Base-by-base conservation (phyloP, 768 basidiomycete species). In the Psilocybe tampanensis region DNA sequence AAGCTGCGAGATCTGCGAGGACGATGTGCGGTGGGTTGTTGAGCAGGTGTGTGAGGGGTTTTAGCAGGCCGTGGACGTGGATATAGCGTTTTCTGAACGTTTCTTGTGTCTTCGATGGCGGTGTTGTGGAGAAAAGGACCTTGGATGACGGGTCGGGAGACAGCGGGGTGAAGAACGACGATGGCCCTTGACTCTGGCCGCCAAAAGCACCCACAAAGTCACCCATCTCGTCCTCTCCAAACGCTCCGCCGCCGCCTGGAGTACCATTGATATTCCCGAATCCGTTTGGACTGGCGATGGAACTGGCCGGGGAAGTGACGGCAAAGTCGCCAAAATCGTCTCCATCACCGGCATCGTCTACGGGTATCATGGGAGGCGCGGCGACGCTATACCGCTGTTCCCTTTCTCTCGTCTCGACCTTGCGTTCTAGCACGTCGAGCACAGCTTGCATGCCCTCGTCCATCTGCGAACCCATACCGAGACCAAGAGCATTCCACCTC, bases 261-360 rank as follows among this genome's bases (percentile, higher is more conserved):
- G 3, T 18, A 8, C 17, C 43, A 9, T 63, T 52, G 3, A 70
- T 65, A 2, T 9, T 29, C 4, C 29, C 29, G 29, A 29, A 29
- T 5, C 29, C 29, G 9, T 9, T 29, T 9, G 29, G 9, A 9
- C 29, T 29, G 29, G 29, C 29, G 60, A 45, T 61, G 56, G 39
- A 74, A 64, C 5, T 29, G 29, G 29, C 29, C 9, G 70, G 63
- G 42, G 77, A 74, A 4, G 81, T 79, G 0, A 80, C 75, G 1
- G 89, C 82, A 67, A 94, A 93, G 66, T 95, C 94, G 3, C 94
- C 95, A 72, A 96, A 96, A 22, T 94, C 93, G 63, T 96, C 92
- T 58, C 92, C 90, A 64, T 95, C 92, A 58, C 93, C 89, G 15
- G 87, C 84, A 9, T 29, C 29, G 9, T 29, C 29, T 13, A 87